Evolutionary conservation across 345 rosid species (phyloP), one percentile per base, ranked within the genome.

Genomic region (Sisymbrium irio): DNA sequence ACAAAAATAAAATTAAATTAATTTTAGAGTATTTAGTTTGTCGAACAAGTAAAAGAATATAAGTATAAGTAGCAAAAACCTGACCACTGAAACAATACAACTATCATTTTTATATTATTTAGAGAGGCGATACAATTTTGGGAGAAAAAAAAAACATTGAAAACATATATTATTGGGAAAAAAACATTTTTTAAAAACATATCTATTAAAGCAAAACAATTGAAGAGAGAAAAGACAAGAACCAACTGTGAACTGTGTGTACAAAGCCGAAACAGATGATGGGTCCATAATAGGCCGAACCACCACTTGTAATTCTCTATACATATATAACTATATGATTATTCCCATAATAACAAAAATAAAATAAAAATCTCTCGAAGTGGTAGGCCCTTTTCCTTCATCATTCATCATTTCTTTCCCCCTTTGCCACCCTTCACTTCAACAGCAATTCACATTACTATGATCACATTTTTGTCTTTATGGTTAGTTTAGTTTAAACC

Each of bases 361-460:
- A 50, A 11, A 32, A 32, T 32, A 32, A 28, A 66, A 37, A 66
- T 49, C 12, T 57, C 32, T 58, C 53, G 39, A 47, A 59, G 67
- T 74, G 78, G 73, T 75, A 67, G 68, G 45, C 41, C 78, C 53
- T 49, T 67, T 18, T 19, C 39, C 41, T 65, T 65, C 37, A 39
- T 66, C 39, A 55, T 65, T 65, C 37, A 39, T 66, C 39, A 55
- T 49, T 39, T 3, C 58, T 12, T 18, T 25, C 59, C 59, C 56
- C 32, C 15, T 32, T 63, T 53, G 20, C 47, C 60, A 71, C 50
- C 10, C 17, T 42, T 73, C 50, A 45, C 65, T 44, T 64, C 71
- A 51, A 72, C 70, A 62, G 39, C 32, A 62, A 45, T 50, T 62
- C 55, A 62, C 17, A 62, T 19, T 51, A 46, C 19, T 28, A 13